These are phyloP conservation scores for Syzygium oleosum DNA, from an alignment of 345 rosid species.

Conservation along the genomic window DNA sequence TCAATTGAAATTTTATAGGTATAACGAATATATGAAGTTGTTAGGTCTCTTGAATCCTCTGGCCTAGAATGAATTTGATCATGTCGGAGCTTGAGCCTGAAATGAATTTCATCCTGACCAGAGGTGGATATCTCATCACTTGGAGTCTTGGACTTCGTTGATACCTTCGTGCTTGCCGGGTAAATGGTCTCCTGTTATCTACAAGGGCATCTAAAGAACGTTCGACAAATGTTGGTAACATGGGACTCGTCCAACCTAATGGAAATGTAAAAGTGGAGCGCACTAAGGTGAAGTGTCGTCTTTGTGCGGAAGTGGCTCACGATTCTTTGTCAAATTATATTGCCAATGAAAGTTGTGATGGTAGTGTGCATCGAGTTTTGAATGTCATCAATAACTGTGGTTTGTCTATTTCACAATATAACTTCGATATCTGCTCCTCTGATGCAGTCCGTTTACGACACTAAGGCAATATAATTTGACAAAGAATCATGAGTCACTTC, in stretches of 20 bases:
- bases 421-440: too few relatives aligned
- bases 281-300: not conserved
- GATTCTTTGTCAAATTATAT: too few relatives aligned
- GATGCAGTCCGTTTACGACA: too few relatives aligned
- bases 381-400: not conserved
- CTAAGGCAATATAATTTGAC: too few relatives aligned
- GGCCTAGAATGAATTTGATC: not conserved
- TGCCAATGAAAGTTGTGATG: too few relatives aligned
- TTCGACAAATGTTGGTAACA: not conserved
- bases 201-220: not conserved
- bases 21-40: not conserved
- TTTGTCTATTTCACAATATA: not conserved
- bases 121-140: not conserved
- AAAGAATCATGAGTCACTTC: too few relatives aligned
- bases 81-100: not conserved
- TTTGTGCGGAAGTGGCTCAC: not conserved
- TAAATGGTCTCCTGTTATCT: not conserved
- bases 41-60: not conserved
- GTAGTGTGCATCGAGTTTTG: too few relatives aligned
- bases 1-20: not conserved
- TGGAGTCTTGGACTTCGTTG: not conserved
- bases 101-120: not conserved
- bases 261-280: not conserved
- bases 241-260: not conserved
- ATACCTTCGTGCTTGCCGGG: not conserved